A percentile compares a stretch with the other conserved stretches of the same genome.
phyloP scores from a whole-genome alignment of 352 stramenopile species.

The Globisporangium uncinulatum region DNA sequence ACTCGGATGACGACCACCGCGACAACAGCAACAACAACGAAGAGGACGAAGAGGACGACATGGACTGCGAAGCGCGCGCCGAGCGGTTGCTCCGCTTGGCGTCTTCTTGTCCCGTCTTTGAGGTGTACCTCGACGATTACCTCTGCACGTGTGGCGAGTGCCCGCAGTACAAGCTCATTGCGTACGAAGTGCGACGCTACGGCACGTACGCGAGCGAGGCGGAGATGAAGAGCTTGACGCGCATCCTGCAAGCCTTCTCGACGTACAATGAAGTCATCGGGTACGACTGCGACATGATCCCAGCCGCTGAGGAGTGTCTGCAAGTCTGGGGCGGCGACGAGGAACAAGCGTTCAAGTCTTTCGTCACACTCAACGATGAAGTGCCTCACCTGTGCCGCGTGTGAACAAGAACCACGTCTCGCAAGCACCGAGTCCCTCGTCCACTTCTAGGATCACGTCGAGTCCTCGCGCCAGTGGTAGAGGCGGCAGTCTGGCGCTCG shows the following conservation, averaged over 20 bases:
- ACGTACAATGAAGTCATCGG: slow-evolving; percentile 67
- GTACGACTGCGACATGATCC: slow-evolving; percentile 51
- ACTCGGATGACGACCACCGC: slow-evolving; percentile 14
- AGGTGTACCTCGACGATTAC: slow-evolving; percentile 51
- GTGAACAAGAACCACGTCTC: not conserved
- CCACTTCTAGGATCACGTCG: not conserved
- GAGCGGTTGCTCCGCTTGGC: slow-evolving; percentile 19
- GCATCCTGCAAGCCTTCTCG: slow-evolving; percentile 61
- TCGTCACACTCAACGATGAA: slow-evolving; percentile 55
- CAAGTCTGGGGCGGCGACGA: slow-evolving; percentile 55
- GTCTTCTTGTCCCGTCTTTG: slow-evolving; percentile 23
- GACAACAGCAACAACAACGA: slow-evolving; percentile 15
- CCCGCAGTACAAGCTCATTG: slow-evolving; percentile 49
- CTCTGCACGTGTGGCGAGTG: slow-evolving; percentile 60
- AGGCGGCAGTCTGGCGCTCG: slow-evolving; percentile 29
- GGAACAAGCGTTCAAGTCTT: slow-evolving; percentile 53
- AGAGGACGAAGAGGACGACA: slow-evolving; percentile 18
- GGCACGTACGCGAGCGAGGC: slow-evolving; percentile 23
- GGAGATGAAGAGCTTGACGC: slow-evolving; percentile 32
- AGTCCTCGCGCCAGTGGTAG: slow-evolving; percentile 9
- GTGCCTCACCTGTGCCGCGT: slow-evolving; percentile 32
- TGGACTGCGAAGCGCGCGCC: slow-evolving; percentile 28
- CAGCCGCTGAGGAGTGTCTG: slow-evolving; percentile 43
- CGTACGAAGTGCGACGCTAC: slow-evolving; percentile 26
- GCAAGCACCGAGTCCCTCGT: not conserved